phyloP scores from a whole-genome alignment of 2,329 filamentous ascomycete genomes.

The Sphaerulina populicola region DNA sequence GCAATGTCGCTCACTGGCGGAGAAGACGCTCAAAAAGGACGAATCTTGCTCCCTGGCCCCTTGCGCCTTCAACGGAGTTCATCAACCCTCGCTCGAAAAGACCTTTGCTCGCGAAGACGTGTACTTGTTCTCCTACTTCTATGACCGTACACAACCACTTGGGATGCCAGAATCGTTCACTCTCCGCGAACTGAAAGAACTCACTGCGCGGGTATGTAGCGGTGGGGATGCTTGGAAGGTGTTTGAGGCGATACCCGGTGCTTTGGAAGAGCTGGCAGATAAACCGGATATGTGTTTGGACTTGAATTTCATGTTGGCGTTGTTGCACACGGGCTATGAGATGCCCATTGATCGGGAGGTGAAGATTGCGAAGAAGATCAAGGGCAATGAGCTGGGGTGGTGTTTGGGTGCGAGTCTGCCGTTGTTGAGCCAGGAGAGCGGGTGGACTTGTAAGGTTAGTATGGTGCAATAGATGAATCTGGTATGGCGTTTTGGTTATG shows the following conservation, averaged over 20 bases:
- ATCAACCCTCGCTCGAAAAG: conserved; percentile 85
- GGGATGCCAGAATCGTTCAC: conserved; percentile 99
- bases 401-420: conserved; percentile 75
- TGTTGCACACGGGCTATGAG: conserved; percentile 92
- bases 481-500: background rate
- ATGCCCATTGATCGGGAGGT: conserved; percentile 96
- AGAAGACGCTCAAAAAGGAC: conserved; percentile 86
- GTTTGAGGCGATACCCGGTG: conserved; percentile 67
- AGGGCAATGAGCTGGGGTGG: conserved; percentile 94
- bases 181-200: conserved; percentile 76
- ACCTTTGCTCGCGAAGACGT: conserved; percentile 87
- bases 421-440: conserved; percentile 26
- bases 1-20: conserved; percentile 81
- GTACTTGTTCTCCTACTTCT: conserved; percentile 97
- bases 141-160: conserved; percentile 82
- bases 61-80: conserved; percentile 97
- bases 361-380: conserved; percentile 98
- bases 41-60: conserved; percentile 70
- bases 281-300: conserved; percentile 90
- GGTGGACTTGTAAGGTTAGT: conserved; percentile 26
- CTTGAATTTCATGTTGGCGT: conserved; percentile 88
- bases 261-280: conserved; percentile 68
- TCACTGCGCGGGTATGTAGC: conserved; percentile 75
- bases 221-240: conserved; percentile 78
- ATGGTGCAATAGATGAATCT: conserved; percentile 13